These are phyloP conservation scores for Astathelohania contejeani DNA, from an alignment of 371 early-diverging fungal species.

Conservation along the genomic window DNA sequence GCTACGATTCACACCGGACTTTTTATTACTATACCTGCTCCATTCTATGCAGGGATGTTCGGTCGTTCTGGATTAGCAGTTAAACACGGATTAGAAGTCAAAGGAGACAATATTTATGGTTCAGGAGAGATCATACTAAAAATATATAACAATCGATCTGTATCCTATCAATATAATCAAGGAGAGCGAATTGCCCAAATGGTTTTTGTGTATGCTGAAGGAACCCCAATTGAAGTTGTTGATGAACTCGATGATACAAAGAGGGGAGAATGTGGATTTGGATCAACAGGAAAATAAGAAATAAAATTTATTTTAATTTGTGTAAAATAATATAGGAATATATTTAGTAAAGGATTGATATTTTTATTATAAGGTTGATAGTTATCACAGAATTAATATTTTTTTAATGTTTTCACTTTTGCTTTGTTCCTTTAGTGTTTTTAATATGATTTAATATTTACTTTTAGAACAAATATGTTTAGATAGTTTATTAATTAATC, in stretches of 20 bases:
- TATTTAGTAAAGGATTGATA: too few species aligned
- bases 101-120: slow-evolving; percentile 4
- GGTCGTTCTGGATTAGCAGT: slow-evolving; percentile 35
- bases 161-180: slow-evolving; percentile 12
- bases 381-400: too few species aligned
- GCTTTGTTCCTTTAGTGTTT: too few species aligned
- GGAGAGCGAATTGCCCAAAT: slow-evolving; percentile 37
- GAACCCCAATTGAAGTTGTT: slow-evolving; percentile 4
- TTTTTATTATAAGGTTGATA: too few species aligned
- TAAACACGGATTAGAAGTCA: slow-evolving; percentile 26
- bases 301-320: too few species aligned
- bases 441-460: too few species aligned
- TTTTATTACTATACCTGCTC: slow-evolving; percentile 7
- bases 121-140: slow-evolving; percentile 23
- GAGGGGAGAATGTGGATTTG: slow-evolving; percentile 22
- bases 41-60: slow-evolving; percentile 16
- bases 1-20: slow-evolving; percentile 29
- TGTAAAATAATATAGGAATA: too few species aligned
- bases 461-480: too few species aligned
- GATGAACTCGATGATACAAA: slow-evolving; percentile 7
- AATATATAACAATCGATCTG: slow-evolving; percentile 21
- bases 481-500: too few species aligned
- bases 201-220: slow-evolving; percentile 18
- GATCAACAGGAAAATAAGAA: slow-evolving; percentile 33
- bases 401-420: too few species aligned